These are phyloP conservation scores for Saccharomycopsis lassenensis DNA, from an alignment of 805 yeast genomes.

Conservation along the genomic window DNA sequence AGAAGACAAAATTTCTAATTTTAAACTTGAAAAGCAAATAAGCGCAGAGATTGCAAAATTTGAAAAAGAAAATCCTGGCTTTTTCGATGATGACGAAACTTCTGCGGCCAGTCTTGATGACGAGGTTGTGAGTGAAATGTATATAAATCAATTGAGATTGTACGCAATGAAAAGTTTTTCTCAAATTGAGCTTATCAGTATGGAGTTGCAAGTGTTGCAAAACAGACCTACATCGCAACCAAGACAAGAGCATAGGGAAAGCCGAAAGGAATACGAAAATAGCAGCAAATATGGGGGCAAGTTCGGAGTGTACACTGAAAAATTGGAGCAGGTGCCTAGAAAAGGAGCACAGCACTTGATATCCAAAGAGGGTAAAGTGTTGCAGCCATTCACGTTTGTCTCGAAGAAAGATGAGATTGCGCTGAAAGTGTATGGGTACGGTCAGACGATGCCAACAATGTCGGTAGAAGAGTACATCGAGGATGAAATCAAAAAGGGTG, in stretches of 20 bases:
- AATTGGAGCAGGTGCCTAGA: constrained; percentile 36
- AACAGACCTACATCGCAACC: constrained; percentile 27
- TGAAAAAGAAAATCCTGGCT: constrained; percentile 24
- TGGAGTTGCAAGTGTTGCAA: constrained; percentile 57
- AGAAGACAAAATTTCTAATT: constrained; percentile 62
- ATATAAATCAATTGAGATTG: constrained; percentile 43
- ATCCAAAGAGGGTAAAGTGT: constrained; percentile 64
- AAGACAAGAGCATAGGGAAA: constrained; percentile 16
- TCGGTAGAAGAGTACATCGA: constrained; percentile 86
- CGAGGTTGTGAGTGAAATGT: constrained; percentile 46
- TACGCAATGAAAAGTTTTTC: constrained; percentile 43
- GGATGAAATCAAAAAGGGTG: constrained; percentile 76
- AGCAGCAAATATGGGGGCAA: constrained; percentile 19
- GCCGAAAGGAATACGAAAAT: constrained; percentile 12
- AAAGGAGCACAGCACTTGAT: constrained; percentile 36
- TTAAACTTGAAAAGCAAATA: constrained; percentile 47
- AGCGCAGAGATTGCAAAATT: constrained; percentile 33
- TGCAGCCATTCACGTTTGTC: constrained; percentile 74
- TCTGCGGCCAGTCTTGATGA: constrained; percentile 39
- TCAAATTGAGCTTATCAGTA: constrained; percentile 43
- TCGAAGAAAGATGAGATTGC: constrained; percentile 45
- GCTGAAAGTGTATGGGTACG: constrained; percentile 74
- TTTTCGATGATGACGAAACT: constrained; percentile 25
- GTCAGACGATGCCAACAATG: constrained; percentile 90
- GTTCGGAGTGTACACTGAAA: constrained; percentile 50